Percentiles rank a stretch among this genome's conserved stretches.
Evolutionary conservation across 140 eudicot species (phyloP).

Genomic region (Erigeron philadelphicus): DNA sequence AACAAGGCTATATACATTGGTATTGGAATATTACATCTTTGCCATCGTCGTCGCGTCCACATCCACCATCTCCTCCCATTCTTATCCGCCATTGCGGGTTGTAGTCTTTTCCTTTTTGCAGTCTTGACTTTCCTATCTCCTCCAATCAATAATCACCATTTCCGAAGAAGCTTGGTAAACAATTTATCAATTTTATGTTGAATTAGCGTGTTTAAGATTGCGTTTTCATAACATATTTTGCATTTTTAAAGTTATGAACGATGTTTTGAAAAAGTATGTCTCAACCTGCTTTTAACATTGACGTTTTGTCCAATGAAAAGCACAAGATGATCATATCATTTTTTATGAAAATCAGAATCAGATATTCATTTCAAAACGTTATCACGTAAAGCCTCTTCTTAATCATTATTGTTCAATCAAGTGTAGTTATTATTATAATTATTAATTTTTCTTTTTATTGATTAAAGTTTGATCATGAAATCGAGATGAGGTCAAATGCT

Average conservation of each 20-base stretch:
- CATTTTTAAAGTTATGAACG: no score
- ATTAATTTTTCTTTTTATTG: conserved; percentile 2
- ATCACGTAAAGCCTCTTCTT: no score
- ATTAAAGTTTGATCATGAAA: conserved; percentile 21
- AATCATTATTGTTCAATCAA: no score
- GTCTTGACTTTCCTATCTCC: conserved; percentile 49
- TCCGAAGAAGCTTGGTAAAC: conserved; percentile 13
- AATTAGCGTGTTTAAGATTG: neutral
- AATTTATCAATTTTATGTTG: neutral
- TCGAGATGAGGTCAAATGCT: conserved; percentile 29
- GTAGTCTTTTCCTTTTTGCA: conserved; percentile 37
- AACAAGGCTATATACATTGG: conserved; percentile 28
- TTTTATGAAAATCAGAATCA: no score
- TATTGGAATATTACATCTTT: conserved; percentile 32
- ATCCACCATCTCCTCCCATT: conserved; percentile 41
- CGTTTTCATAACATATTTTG: neutral
- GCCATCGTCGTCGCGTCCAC: conserved; percentile 36
- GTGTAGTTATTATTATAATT: no score
- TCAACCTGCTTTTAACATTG: no score
- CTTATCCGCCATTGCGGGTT: conserved; percentile 45
- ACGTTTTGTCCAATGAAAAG: no score
- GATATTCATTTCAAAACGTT: no score
- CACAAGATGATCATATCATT: no score
- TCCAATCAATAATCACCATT: conserved; percentile 43
- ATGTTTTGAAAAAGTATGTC: no score